Conservation (phyloP, 257 asterid genomes). For the Solanum sejunctum region DNA sequence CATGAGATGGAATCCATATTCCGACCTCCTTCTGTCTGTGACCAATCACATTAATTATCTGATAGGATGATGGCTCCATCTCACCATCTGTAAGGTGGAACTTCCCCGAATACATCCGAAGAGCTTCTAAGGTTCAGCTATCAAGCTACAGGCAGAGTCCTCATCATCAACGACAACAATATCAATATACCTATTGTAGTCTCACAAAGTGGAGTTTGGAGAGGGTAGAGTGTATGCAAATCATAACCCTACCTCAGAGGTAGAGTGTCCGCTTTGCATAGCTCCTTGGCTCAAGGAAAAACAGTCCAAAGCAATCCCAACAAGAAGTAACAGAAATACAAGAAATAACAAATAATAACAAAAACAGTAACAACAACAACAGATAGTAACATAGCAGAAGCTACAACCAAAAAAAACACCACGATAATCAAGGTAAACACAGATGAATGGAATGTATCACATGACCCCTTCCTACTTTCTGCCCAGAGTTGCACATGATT, state of each 20-base stretch:
- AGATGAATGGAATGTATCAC: neutral
- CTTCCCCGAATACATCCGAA: neutral
- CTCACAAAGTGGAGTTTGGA: neutral
- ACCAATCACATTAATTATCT: conserved; percentile 21
- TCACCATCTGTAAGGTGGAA: conserved; percentile 15
- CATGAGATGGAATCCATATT: conserved; percentile 16
- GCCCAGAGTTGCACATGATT: neutral
- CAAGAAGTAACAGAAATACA: neutral
- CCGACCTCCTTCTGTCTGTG: conserved; percentile 16
- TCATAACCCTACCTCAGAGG: neutral
- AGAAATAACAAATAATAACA: neutral
- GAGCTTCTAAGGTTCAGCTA: neutral
- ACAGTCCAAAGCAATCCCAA: neutral
- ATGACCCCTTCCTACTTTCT: neutral
- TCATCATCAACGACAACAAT: neutral
- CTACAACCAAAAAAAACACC: neutral
- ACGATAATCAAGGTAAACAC: neutral
- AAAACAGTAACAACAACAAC: neutral
- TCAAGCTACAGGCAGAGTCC: neutral
- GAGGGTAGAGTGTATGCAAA: neutral
- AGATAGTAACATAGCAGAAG: neutral
- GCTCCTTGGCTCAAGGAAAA: neutral
- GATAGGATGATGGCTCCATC: conserved; percentile 15
- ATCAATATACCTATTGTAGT: neutral
- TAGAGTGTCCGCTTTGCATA: neutral